Base-by-base conservation (phyloP, 306 rosid genomes). In the Boehmeria nivea region DNA sequence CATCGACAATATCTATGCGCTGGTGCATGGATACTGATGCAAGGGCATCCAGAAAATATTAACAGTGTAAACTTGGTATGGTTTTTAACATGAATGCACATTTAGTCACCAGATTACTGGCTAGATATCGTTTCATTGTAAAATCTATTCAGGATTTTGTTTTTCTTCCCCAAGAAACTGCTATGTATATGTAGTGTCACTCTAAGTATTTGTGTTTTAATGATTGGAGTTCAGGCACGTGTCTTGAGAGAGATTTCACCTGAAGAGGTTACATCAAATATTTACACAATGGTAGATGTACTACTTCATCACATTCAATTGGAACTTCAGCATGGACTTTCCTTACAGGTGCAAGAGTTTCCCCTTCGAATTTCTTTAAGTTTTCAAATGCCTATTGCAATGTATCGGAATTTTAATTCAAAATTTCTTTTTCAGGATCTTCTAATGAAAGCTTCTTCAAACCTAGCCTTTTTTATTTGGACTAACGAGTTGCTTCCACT, bases 21-120 rank as follows among this genome's bases (percentile, higher is more conserved):
- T 65, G 99, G 96, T 70, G 96, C 96, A 18, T 91, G 95, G 96
- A 82, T 78, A 66, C 77, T 91, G 57, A 87, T 87, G 99, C 89
- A 87, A 62, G 95, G 99, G 43, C 95, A 77, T 72, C 83, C 84
- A 28, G 96, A 91, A 72, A 87, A 70, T 57, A 87, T 91, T 52
- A 87, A 84, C 79, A 73, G 87, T 27, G 77, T 68, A 54, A 84
- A 82, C 78, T 80, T 91, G 95, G 99, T 91, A 83, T 33, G 61
- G 51, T 38, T 11, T 50, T 52, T 48, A 37, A 71, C 63, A 54
- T 67, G 71, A 52, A 49, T 24, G 44, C 20, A 36, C 31, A 2
- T 57, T 16, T 33, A 37, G 34, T 73, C 2, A 28, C 51, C 20
- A 14, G 31, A 26, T 44, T 3, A 33, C 20, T 43, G 49, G 31